Conservation (phyloP, 83 land plant species). For the Larix sibirica region DNA sequence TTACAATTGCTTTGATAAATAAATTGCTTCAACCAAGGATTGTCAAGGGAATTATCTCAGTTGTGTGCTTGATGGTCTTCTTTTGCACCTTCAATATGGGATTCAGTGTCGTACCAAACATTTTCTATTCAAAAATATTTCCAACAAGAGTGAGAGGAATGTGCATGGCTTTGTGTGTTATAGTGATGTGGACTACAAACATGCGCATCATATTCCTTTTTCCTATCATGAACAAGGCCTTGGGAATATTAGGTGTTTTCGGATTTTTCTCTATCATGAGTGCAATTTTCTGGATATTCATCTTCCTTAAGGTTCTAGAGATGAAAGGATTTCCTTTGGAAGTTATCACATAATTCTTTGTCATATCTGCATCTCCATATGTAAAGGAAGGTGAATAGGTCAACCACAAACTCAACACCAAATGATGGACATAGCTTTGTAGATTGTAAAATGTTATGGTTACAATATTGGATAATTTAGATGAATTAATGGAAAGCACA, state of each 20-base stretch:
- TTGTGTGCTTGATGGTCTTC: conserved; percentile 38
- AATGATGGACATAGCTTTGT: too few relatives aligned
- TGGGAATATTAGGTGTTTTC: conserved; percentile 44
- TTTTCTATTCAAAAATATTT: conserved; percentile 54
- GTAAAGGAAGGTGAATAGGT: not conserved
- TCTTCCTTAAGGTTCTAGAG: conserved; percentile 51
- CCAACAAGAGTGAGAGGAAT: conserved; percentile 50
- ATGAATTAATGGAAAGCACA: too few relatives aligned
- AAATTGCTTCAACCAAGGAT: conserved; percentile 24
- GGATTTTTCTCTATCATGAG: conserved; percentile 31
- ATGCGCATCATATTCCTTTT: conserved; percentile 37
- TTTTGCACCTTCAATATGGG: conserved; percentile 48
- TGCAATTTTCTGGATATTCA: conserved; percentile 41
- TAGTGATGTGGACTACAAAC: conserved; percentile 40
- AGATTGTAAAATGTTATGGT: too few relatives aligned
- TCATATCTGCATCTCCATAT: conserved; percentile 1
- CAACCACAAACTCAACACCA: too few relatives aligned
- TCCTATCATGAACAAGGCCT: conserved; percentile 24
- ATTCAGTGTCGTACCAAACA: conserved; percentile 60
- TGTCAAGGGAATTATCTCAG: conserved; percentile 26
- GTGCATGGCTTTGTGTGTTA: conserved; percentile 37
- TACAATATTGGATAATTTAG: too few relatives aligned
- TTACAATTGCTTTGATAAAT: conserved; percentile 22
- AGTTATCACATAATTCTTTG: conserved; percentile 49
- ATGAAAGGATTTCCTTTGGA: conserved; percentile 53